Evolutionary conservation across 2,329 filamentous ascomycete genomes (phyloP).

Genomic region (Nannizziopsis barbatae): DNA sequence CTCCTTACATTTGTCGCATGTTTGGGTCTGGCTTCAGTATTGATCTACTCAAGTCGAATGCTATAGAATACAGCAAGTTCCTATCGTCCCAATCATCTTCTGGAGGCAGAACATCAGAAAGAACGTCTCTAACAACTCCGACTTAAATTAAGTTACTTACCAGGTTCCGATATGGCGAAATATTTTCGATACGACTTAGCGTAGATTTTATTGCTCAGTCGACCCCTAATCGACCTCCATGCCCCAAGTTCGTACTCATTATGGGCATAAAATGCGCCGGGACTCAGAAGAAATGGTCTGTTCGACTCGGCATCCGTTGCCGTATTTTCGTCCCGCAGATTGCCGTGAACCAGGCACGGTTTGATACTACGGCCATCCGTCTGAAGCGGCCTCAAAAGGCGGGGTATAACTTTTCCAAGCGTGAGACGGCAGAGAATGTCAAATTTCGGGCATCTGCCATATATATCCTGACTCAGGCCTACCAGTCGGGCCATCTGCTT

Average conservation of each 20-base stretch:
- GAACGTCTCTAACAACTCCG: too few species aligned
- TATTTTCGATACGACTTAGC: too few species aligned
- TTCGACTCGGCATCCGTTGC: slow-evolving; percentile 22
- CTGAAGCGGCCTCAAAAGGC: slow-evolving; percentile 19
- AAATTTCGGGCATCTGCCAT: slow-evolving; percentile 25
- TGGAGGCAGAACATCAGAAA: too few species aligned
- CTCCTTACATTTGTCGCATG: too few species aligned
- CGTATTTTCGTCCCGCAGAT: slow-evolving; percentile 32
- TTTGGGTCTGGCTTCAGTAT: too few species aligned
- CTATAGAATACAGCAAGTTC: too few species aligned
- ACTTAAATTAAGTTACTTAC: too few species aligned
- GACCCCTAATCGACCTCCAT: slow-evolving; percentile 17
- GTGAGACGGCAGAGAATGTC: slow-evolving; percentile 18
- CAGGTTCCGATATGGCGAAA: too few species aligned
- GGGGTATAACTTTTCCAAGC: slow-evolving; percentile 24
- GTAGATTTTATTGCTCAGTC: too few species aligned
- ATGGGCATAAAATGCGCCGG: slow-evolving; percentile 28
- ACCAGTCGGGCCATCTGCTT: slow-evolving; percentile 24
- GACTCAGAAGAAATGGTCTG: slow-evolving; percentile 27
- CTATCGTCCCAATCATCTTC: too few species aligned
- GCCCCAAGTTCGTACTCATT: slow-evolving; percentile 29
- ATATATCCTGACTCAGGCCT: slow-evolving; percentile 22
- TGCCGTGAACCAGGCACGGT: slow-evolving; percentile 29
- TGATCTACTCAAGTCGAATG: too few species aligned
- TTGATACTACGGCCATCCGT: slow-evolving; percentile 21